These are phyloP conservation scores for Alternaria triticimaculans DNA, from an alignment of 2,329 filamentous ascomycete genomes.

Conservation along the genomic window DNA sequence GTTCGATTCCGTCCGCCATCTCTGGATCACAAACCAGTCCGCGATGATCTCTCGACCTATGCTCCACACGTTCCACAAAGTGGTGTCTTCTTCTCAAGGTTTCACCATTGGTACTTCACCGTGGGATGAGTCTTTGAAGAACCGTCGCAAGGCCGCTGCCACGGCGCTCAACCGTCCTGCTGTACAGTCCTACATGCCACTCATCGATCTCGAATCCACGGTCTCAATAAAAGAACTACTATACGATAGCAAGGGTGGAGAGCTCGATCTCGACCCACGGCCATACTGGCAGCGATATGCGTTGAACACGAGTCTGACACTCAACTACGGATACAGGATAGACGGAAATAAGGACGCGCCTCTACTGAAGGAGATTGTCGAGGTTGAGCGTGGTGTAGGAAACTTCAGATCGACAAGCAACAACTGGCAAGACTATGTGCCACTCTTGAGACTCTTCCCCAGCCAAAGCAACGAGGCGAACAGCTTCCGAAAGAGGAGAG, in stretches of 20 bases:
- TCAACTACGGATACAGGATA: constrained; percentile 82
- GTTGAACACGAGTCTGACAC: constrained; percentile 76
- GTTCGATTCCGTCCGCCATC: constrained; percentile 73
- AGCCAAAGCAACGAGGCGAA: constrained; percentile 67
- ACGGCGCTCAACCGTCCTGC: constrained; percentile 79
- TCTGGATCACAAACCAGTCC: constrained; percentile 82
- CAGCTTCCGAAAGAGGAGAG: constrained; percentile 71
- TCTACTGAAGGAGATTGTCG: constrained; percentile 74
- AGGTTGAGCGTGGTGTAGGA: constrained; percentile 76
- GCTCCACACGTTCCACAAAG: constrained; percentile 81
- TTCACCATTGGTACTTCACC: constrained; percentile 85
- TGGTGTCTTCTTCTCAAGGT: constrained; percentile 77
- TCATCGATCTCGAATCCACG: constrained; percentile 77
- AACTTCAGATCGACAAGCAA: constrained; percentile 81
- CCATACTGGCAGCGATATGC: constrained; percentile 78
- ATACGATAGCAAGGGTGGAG: constrained; percentile 67
- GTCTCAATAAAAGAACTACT: constrained; percentile 76
- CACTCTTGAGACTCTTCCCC: constrained; percentile 70
- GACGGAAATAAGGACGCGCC: constrained; percentile 71
- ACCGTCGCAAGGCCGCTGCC: constrained; percentile 76
- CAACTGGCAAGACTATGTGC: constrained; percentile 87
- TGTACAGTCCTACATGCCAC: constrained; percentile 80
- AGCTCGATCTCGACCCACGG: constrained; percentile 71
- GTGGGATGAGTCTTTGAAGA: constrained; percentile 83
- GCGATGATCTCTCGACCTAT: constrained; percentile 78